These are phyloP conservation scores for Plasmopara muralis DNA, from an alignment of 352 stramenopile species.

Conservation along the genomic window DNA sequence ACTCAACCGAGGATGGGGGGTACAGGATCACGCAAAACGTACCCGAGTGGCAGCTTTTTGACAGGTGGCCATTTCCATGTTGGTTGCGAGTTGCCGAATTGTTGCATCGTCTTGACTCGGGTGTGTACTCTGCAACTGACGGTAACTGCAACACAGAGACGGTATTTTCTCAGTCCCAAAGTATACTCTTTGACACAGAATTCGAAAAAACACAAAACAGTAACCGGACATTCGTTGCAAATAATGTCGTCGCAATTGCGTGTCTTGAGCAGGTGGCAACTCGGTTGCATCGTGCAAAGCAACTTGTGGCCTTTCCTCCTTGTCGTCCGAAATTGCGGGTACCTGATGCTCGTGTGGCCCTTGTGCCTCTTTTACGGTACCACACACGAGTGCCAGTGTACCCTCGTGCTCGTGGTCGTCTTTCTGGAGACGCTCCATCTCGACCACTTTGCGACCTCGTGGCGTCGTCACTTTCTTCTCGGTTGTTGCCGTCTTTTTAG, in stretches of 20 bases:
- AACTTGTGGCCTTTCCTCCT: slow-evolving; percentile 1
- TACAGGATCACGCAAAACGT: neutral
- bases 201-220: no score
- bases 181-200: no score
- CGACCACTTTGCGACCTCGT: slow-evolving; percentile 23
- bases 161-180: no score
- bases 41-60: slow-evolving; percentile 36
- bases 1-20: no score
- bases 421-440: slow-evolving; percentile 19
- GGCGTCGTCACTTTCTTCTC: slow-evolving; percentile 23
- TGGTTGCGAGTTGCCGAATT: slow-evolving; percentile 53
- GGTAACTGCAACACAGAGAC: slow-evolving; percentile 35
- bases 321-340: neutral
- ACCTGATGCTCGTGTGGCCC: neutral
- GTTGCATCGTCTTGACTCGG: slow-evolving; percentile 43
- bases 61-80: slow-evolving; percentile 64
- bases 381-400: neutral
- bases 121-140: slow-evolving; percentile 51
- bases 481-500: slow-evolving; percentile 12
- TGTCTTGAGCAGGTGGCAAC: slow-evolving; percentile 15
- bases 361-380: neutral
- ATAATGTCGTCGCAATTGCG: slow-evolving; percentile 20
- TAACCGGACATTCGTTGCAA: slow-evolving; percentile 26
- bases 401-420: neutral
- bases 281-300: slow-evolving; percentile 5